phyloP scores from a whole-genome alignment of 345 rosid genomes.

The Rhizophora mangle region DNA sequence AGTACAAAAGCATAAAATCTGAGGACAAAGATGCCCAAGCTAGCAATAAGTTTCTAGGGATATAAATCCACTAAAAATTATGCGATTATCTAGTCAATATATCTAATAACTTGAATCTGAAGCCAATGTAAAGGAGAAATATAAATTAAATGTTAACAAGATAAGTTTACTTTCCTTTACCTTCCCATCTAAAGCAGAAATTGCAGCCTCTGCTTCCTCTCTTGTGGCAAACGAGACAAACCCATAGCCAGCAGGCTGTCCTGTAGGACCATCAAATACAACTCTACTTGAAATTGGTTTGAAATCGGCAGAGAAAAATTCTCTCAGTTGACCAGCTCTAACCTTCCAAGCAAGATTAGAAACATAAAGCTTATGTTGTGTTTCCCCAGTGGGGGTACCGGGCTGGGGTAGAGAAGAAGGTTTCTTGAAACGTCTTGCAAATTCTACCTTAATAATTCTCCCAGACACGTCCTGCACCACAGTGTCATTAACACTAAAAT shows the following conservation, averaged over 20 bases:
- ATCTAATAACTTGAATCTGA: not conserved
- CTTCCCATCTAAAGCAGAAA: constrained; percentile 70
- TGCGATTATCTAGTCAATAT: not conserved
- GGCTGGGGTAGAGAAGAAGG: constrained; percentile 41
- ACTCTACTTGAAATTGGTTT: constrained; percentile 63
- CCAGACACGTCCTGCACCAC: constrained; percentile 66
- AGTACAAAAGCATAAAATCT: no score
- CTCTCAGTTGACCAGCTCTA: constrained; percentile 68
- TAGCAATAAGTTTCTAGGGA: no score
- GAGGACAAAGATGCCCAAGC: no score
- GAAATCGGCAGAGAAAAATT: constrained; percentile 57
- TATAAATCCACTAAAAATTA: no score
- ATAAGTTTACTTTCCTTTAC: constrained; percentile 34
- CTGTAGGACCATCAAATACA: constrained; percentile 54
- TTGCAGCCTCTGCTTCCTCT: constrained; percentile 81
- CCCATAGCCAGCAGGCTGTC: constrained; percentile 80
- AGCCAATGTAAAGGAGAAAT: not conserved
- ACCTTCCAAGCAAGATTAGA: constrained; percentile 95
- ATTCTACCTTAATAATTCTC: constrained; percentile 63
- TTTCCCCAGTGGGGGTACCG: constrained; percentile 39
- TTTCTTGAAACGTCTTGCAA: constrained; percentile 66
- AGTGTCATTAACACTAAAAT: constrained; percentile 4
- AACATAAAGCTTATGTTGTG: constrained; percentile 64
- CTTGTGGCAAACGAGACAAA: constrained; percentile 82
- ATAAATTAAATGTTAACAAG: not conserved